Evolutionary conservation across 371 early-diverging fungal species (phyloP), one percentile per base, ranked within the genome.

Genomic region (Syncephalis plumigaleata): DNA sequence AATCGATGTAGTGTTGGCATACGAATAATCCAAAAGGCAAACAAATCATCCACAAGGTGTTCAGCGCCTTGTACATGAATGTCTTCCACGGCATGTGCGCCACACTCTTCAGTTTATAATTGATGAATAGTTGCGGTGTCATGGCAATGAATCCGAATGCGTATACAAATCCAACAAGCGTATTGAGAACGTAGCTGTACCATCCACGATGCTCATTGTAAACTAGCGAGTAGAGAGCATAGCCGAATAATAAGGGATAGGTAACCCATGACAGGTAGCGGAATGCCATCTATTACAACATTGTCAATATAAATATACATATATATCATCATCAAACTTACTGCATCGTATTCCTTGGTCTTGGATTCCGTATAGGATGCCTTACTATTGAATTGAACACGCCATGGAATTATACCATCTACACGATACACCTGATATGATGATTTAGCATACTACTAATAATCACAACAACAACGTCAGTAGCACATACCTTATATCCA

Each of bases 1-100:
- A 93, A 58, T 18, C 91, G 71, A 61, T 93, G 94, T n/a, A 90
- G 65, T 48, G 74, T 78, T 23, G 94, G 94, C 94, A 93, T 93
- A 58, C 85, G 85, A 70, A 91, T 87, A 38, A 87, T 78, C 31
- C 31, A 31, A 61, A 90, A 94, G 2, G 90, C 91, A 64, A 94
- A 94, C 58, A 94, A 56, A 54, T 94, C 95, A 59, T 93, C 91
- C 47, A 92, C 80, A 52, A 93, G 86, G 94, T 93, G 64, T 87
- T 88, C 27, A 93, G 63, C 0, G 89, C 82, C 63, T 91, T 91
- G 71, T 94, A 94, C 81, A 86, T 87, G 55, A 91, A 73, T 2
- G 89, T 87, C 54, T 77, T 79, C 84, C 87, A 84, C 3, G 90
- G 90, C 91, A 91, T 91, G 55, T 93, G 91, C 0, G 87, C 86